phyloP scores from a whole-genome alignment of 345 rosid species.

The Pistacia integerrima region DNA sequence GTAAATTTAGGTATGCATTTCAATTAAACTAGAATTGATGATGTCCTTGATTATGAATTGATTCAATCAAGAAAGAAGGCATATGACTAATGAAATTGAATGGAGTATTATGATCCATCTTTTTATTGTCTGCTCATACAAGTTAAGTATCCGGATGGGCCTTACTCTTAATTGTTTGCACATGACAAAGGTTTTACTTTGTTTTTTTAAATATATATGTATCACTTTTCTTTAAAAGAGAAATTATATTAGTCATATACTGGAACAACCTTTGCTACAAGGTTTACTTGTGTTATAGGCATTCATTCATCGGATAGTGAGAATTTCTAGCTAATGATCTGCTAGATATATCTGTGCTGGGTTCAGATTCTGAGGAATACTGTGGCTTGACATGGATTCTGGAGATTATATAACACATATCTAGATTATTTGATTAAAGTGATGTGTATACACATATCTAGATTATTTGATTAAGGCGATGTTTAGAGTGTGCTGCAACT shows the following conservation, averaged over 20 bases:
- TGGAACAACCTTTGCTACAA: not conserved
- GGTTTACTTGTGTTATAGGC: not conserved
- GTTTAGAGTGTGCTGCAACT: not conserved
- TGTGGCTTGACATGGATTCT: not conserved
- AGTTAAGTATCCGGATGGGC: too few relatives aligned
- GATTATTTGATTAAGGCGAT: not conserved
- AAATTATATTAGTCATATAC: not conserved
- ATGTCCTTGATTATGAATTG: not conserved
- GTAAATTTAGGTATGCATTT: slow-evolving; percentile 19
- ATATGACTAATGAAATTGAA: not conserved
- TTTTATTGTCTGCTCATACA: not conserved
- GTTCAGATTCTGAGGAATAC: not conserved
- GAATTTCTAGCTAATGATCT: not conserved
- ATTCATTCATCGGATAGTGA: not conserved
- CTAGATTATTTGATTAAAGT: not conserved
- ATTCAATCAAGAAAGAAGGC: slow-evolving; percentile 18
- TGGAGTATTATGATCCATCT: not conserved
- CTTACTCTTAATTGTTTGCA: not conserved
- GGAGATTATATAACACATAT: not conserved
- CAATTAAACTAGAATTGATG: not conserved
- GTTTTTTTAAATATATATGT: not conserved
- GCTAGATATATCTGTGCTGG: not conserved
- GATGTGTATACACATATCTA: not conserved
- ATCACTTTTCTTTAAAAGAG: not conserved
- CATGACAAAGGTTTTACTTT: not conserved